A percentile compares a stretch with the other conserved stretches of the same genome.
Evolutionary conservation across 108 stramenopile genomes (phyloP).

Genomic region (Nitzschia putrida): DNA sequence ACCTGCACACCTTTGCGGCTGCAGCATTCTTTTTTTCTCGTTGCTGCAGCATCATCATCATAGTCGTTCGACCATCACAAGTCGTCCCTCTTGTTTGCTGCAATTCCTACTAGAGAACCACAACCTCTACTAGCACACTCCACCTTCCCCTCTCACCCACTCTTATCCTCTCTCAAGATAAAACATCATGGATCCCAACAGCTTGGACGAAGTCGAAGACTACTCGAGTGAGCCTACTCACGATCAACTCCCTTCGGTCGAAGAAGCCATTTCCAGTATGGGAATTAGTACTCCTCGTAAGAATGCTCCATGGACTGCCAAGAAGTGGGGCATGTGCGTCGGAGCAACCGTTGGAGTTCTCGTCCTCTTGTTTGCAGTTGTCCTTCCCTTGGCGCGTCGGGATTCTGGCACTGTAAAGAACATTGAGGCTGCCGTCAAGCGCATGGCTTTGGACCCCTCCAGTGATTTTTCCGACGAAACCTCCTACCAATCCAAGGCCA

Average conservation of each 20-base stretch:
- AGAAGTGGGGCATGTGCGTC: not conserved
- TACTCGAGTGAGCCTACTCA: constrained; percentile 7
- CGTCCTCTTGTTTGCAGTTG: not conserved
- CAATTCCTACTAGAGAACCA: too few species aligned
- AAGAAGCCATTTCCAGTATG: constrained; percentile 1
- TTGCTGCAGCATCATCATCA: too few species aligned
- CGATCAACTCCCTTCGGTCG: constrained; percentile 30
- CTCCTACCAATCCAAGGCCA: constrained; percentile 3
- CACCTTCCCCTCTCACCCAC: too few species aligned
- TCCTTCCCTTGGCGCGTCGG: not conserved
- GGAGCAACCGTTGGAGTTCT: not conserved
- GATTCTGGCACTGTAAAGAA: not conserved
- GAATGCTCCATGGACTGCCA: not conserved
- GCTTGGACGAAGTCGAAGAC: constrained; percentile 11
- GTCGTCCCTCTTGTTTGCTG: too few species aligned
- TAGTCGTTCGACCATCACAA: too few species aligned
- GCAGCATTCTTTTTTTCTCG: too few species aligned
- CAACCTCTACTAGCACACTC: too few species aligned
- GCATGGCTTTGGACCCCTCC: not conserved
- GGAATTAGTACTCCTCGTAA: too few species aligned
- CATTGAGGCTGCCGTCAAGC: not conserved
- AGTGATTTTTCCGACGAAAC: constrained; percentile 1
- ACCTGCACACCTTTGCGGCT: too few species aligned
- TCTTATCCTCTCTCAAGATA: too few species aligned
- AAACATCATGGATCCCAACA: constrained; percentile 5